These are phyloP conservation scores for Dunaliella salina DNA, from an alignment of 163 green algal species.

Conservation along the genomic window DNA sequence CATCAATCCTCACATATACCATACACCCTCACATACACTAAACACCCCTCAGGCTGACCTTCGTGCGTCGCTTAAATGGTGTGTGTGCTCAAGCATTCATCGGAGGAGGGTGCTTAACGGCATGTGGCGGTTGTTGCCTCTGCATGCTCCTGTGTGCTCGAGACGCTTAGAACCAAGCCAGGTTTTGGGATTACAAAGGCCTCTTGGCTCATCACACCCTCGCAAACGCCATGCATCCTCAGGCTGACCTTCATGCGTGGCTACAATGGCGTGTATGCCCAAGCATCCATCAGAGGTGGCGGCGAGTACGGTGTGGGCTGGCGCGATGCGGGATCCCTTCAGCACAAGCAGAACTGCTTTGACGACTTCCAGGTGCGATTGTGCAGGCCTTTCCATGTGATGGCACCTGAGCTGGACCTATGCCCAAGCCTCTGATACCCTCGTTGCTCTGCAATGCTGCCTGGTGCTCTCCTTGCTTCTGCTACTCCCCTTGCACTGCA, in stretches of 20 bases:
- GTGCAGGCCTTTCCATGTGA: background rate
- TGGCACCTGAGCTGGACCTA: too few relatives aligned
- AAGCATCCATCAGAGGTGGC: constrained; percentile 86
- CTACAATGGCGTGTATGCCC: constrained; percentile 70
- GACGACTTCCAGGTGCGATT: constrained; percentile 80
- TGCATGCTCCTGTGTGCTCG: too few relatives aligned
- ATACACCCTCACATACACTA: too few relatives aligned
- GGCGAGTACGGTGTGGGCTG: constrained; percentile 90
- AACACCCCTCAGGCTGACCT: constrained; percentile 47
- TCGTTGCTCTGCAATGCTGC: too few relatives aligned
- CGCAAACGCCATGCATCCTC: background rate
- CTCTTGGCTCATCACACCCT: background rate
- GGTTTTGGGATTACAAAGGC: constrained; percentile 72
- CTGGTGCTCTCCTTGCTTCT: too few relatives aligned
- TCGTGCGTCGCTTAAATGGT: constrained; percentile 76
- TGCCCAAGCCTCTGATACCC: too few relatives aligned
- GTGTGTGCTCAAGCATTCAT: constrained; percentile 79
- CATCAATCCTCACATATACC: too few relatives aligned
- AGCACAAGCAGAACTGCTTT: constrained; percentile 93
- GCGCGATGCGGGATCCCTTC: constrained; percentile 69
- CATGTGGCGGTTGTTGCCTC: too few relatives aligned
- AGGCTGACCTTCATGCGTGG: constrained; percentile 67
- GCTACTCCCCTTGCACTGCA: too few relatives aligned
- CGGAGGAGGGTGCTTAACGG: too few relatives aligned
- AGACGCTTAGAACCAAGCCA: too few relatives aligned